phyloP scores from a whole-genome alignment of 148 eudicot genomes.

The Rhododendron simsii region DNA sequence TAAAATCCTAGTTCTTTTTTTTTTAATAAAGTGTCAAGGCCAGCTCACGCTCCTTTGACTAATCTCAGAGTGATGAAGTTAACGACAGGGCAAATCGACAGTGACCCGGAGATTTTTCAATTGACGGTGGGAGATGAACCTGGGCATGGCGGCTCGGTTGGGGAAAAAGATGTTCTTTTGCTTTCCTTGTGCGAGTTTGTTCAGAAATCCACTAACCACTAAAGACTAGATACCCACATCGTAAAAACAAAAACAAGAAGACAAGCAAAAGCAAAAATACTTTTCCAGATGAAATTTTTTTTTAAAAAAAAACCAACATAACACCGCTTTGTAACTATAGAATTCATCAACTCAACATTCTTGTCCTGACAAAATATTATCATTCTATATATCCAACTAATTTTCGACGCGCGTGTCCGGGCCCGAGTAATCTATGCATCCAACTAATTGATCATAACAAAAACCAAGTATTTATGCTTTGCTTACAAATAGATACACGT shows the following conservation, averaged over 20 bases:
- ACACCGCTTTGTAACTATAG: background rate
- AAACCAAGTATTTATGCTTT: too few species aligned
- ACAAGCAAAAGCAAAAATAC: background rate
- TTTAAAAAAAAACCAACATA: too few species aligned
- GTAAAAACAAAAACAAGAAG: background rate
- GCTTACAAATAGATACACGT: too few species aligned
- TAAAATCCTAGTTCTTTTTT: too few species aligned
- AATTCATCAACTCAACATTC: background rate
- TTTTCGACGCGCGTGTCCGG: background rate
- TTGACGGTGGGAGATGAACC: background rate
- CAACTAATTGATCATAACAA: background rate
- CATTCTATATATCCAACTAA: background rate
- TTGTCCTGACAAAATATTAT: background rate
- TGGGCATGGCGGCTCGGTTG: background rate
- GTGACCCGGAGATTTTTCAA: too few species aligned
- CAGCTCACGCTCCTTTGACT: background rate
- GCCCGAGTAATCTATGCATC: too few species aligned
- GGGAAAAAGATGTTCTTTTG: background rate
- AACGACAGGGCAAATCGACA: background rate
- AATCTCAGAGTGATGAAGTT: background rate
- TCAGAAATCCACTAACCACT: background rate
- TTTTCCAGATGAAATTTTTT: background rate
- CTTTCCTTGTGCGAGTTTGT: background rate
- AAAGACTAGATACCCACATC: too few species aligned
- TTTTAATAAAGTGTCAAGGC: background rate